A percentile compares a stretch with the other conserved stretches of the same genome.
Conservation (phyloP, 2,329 filamentous ascomycete genomes). For the Sporothrix pseudoabietina region DNA sequence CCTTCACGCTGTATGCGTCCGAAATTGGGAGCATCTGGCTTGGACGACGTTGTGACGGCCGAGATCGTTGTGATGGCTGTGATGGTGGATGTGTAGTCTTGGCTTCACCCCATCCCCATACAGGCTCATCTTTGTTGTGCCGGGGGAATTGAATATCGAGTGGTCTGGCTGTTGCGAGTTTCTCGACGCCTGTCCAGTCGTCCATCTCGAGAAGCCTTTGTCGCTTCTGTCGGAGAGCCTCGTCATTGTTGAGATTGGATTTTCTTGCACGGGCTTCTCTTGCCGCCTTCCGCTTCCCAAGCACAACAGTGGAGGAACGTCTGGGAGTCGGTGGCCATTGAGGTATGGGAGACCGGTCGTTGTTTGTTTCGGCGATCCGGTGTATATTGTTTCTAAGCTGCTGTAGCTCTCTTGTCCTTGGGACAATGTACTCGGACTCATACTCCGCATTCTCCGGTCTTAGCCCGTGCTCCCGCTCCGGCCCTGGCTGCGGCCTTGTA, state of each 20-base stretch:
- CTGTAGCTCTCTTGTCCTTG: not conserved
- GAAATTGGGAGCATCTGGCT: too few relatives aligned
- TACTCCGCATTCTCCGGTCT: too few relatives aligned
- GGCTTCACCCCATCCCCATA: constrained; percentile 31
- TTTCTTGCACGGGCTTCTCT: too few relatives aligned
- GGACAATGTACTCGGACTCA: too few relatives aligned
- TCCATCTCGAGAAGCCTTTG: constrained; percentile 31
- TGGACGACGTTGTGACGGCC: not conserved
- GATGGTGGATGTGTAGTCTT: not conserved
- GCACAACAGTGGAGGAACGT: not conserved
- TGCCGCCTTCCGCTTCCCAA: not conserved
- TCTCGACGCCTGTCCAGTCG: constrained; percentile 33
- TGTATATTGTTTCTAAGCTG: too few relatives aligned
- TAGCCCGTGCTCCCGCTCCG: not conserved
- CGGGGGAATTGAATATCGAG: constrained; percentile 28
- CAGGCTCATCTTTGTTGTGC: constrained; percentile 12
- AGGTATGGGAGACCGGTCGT: too few relatives aligned
- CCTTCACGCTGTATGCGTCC: not conserved
- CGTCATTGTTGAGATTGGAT: not conserved
- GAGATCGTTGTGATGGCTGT: not conserved
- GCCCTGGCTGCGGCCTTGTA: not conserved
- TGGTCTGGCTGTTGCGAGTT: constrained; percentile 15
- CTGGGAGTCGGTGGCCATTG: not conserved
- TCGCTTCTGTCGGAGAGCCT: not conserved
- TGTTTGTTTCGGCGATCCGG: not conserved